Evolutionary conservation across 2,329 filamentous ascomycete species (phyloP), one percentile per base, ranked within the genome.

Genomic region (Microascus cirrosus): DNA sequence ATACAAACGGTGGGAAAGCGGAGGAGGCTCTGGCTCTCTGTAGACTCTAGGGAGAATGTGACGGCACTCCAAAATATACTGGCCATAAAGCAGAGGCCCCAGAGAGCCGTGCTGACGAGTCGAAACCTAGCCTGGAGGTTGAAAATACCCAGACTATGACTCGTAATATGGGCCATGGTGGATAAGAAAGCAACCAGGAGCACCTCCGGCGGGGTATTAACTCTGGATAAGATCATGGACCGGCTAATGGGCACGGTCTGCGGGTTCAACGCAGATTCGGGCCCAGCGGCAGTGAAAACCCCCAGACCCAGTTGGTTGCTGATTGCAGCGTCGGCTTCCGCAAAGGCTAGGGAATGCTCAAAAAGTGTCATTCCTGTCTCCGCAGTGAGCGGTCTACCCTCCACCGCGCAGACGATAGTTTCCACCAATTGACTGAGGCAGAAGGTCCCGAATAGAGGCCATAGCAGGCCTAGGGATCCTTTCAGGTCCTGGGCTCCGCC

Each of bases 311-410:
- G 80, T 55, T 91, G 88, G 62, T 86, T 89, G 64, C 85, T 86
- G 53, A 96, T 85, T 62, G 92, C 88, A 34, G 89, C 87, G 69
- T 99, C 94, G 10, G 93, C 93, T 71, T 99, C 94, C 12, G 93
- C 90, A 73, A 97, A 99, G 2, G 93, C 93, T 10, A 99, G 77
- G 0, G 92, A 96, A 67, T 96, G 92, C 69, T 99, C 94, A 65
- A 97, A 96, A 2, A 96, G 81, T 0, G 92, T 96, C 89, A 97
- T 96, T 20, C 91, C 92, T 1, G 90, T 95, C 72, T 97, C 94
- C 0, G 89, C 87, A 61, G 88, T 83, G 0, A 90, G 82, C 2
- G 84, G 81, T 2, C 88, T 84, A 35, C 93, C 93, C 69, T 96
- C 90, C 7, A 97, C 80, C 11, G 93, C 90, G 69, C 90, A 95